Evolutionary conservation across 441 rosid species (phyloP).

Genomic region (Geranium incanum): DNA sequence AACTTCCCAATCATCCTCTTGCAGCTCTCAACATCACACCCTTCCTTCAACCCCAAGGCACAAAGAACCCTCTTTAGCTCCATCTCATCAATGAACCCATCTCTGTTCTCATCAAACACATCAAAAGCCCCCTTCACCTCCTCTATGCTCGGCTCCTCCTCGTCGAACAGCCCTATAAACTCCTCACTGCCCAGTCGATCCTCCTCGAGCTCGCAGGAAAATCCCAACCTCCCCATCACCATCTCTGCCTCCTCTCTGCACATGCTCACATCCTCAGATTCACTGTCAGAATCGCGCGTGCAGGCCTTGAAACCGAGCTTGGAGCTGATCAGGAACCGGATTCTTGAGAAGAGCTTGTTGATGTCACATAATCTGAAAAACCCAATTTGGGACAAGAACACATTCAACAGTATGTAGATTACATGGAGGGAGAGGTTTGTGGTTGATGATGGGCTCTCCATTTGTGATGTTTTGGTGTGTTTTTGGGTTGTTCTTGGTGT

Average conservation of each 20-base stretch:
- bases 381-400: slow-evolving; percentile 12
- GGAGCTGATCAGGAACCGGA: slow-evolving; percentile 25
- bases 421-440: background rate
- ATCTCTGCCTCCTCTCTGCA: slow-evolving; percentile 41
- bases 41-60: slow-evolving; percentile 40
- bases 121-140: slow-evolving; percentile 51
- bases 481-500: too few relatives aligned
- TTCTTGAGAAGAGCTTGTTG: slow-evolving; percentile 20
- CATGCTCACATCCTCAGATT: slow-evolving; percentile 18
- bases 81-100: slow-evolving; percentile 47
- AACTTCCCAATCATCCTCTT: slow-evolving; percentile 37
- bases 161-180: slow-evolving; percentile 40
- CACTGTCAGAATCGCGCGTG: background rate
- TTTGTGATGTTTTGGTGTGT: background rate
- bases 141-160: slow-evolving; percentile 45
- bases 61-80: slow-evolving; percentile 51
- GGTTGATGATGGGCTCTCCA: slow-evolving; percentile 22
- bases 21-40: slow-evolving; percentile 31
- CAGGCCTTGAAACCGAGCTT: slow-evolving; percentile 6
- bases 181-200: slow-evolving; percentile 29
- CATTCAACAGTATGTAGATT: slow-evolving; percentile 14
- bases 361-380: slow-evolving; percentile 6
- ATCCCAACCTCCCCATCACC: slow-evolving; percentile 46
- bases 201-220: slow-evolving; percentile 31
- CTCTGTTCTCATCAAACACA: slow-evolving; percentile 52